A percentile compares a stretch with the other conserved stretches of the same genome.
Conservation (phyloP, 345 rosid species). For the Eucalyptus polyanthemos region DNA sequence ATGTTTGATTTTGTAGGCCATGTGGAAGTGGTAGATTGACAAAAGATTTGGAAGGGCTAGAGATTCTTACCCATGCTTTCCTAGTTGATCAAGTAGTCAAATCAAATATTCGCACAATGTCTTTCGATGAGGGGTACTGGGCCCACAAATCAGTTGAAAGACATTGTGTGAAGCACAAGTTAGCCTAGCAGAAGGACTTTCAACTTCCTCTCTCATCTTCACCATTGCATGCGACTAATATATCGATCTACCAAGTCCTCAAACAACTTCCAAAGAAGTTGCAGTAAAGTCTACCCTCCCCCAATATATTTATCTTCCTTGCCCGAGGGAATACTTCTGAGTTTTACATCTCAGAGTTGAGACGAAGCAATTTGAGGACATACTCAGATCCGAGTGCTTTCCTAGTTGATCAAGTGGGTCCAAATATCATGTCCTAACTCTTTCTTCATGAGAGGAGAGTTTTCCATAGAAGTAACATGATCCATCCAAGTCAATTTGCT, state of each 20-base stretch:
- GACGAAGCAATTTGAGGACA: not conserved
- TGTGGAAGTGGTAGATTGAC: not conserved
- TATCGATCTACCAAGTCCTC: not conserved
- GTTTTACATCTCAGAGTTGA: too few relatives aligned
- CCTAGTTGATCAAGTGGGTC: too few relatives aligned
- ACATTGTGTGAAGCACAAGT: too few relatives aligned
- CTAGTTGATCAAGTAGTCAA: not conserved
- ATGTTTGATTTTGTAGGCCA: not conserved
- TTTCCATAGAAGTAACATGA: not conserved
- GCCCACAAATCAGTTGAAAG: not conserved
- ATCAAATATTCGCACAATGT: accelerated
- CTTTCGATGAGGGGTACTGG: accelerated
- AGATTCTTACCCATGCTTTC: not conserved
- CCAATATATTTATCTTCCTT: not conserved
- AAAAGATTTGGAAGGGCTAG: not conserved
- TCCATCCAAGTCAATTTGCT: not conserved
- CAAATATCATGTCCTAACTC: not conserved
- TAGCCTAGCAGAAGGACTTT: accelerated
- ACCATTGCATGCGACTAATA: accelerated
- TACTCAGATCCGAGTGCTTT: not conserved
- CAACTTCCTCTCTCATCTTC: not conserved
- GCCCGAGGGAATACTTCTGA: not conserved
- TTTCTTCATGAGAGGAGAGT: not conserved
- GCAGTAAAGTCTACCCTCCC: not conserved
- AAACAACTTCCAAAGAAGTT: too few relatives aligned